Conservation (phyloP, 352 stramenopile genomes). For the Phytophthora aleatoria region DNA sequence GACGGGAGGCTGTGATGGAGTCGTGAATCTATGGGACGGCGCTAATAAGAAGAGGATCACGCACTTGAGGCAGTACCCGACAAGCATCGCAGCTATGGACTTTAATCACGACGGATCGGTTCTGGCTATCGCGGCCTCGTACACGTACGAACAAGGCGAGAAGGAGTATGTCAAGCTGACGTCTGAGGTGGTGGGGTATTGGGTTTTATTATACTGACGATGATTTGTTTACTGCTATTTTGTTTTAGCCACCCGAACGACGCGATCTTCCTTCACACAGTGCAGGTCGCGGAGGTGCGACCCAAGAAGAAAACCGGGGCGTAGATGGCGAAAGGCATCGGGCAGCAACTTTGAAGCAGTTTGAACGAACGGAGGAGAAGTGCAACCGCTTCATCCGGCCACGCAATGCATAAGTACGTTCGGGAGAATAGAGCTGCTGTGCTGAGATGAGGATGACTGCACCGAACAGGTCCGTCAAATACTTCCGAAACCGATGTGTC, state of each 20-base stretch:
- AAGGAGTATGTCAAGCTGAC: slow-evolving; percentile 79
- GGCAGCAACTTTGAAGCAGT: neutral
- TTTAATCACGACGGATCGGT: slow-evolving; percentile 94
- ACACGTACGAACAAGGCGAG: slow-evolving; percentile 98
- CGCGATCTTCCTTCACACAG: slow-evolving; percentile 92
- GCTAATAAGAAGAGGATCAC: slow-evolving; percentile 95
- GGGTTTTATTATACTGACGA: slow-evolving; percentile 2
- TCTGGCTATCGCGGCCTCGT: slow-evolving; percentile 95
- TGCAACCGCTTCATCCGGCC: neutral
- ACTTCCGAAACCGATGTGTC: slow-evolving; percentile 45
- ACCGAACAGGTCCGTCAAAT: slow-evolving; percentile 28
- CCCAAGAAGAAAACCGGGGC: slow-evolving; percentile 66
- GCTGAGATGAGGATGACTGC: slow-evolving; percentile 1
- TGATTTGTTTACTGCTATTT: slow-evolving; percentile 5
- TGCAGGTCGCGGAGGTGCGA: slow-evolving; percentile 89
- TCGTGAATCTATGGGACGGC: slow-evolving; percentile 94
- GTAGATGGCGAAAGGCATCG: slow-evolving; percentile 16
- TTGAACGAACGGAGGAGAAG: neutral
- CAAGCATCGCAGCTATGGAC: slow-evolving; percentile 92
- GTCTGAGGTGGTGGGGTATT: neutral
- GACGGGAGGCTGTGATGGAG: slow-evolving; percentile 94
- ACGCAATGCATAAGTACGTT: slow-evolving; percentile 21
- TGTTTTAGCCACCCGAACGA: slow-evolving; percentile 90
- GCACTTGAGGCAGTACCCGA: slow-evolving; percentile 83
- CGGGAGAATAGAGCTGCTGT: slow-evolving; percentile 19